Conservation (phyloP, 2,329 filamentous ascomycete genomes). For the Trichoderma sp. region DNA sequence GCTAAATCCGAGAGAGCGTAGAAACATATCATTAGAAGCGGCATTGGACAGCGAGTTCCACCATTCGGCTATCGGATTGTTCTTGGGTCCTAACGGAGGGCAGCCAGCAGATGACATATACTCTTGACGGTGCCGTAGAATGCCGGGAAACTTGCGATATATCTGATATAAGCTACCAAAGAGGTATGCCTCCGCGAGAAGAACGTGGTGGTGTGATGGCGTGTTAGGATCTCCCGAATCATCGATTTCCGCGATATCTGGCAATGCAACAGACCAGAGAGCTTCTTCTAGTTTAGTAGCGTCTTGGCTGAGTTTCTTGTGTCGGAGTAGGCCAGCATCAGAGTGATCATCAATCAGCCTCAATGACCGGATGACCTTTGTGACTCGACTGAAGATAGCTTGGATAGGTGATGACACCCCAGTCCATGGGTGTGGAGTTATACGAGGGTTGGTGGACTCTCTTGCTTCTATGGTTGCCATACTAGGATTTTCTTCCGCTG, state of each 20-base stretch:
- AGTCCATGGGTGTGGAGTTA: background rate
- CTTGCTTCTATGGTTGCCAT: background rate
- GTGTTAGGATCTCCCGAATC: background rate
- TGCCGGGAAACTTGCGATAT: background rate
- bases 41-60: background rate
- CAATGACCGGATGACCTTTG: background rate
- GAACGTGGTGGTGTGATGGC: background rate
- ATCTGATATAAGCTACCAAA: background rate
- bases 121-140: background rate
- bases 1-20: background rate
- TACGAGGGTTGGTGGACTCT: background rate
- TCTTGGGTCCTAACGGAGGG: background rate
- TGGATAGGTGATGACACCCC: background rate
- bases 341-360: background rate
- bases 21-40: background rate
- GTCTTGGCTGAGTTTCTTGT: background rate
- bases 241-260: background rate
- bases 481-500: background rate
- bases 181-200: background rate
- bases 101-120: background rate
- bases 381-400: background rate
- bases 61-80: background rate
- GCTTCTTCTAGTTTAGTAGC: background rate
- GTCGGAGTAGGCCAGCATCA: background rate
- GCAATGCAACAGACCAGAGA: background rate